Conservation (phyloP, 768 basidiomycete genomes). For the Russula earlei region DNA sequence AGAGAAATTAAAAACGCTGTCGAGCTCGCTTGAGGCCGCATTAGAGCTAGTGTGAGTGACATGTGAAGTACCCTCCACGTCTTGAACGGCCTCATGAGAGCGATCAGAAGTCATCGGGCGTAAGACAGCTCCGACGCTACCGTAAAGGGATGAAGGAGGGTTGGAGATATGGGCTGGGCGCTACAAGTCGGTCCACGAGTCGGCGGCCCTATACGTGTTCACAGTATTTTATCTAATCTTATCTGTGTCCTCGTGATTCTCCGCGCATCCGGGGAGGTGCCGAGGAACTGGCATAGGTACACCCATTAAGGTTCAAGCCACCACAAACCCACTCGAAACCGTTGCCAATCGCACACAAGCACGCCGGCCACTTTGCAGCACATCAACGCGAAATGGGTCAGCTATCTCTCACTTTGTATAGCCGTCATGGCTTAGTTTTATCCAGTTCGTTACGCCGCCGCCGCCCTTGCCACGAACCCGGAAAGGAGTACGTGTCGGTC, state of each 20-base stretch:
- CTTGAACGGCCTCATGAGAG: constrained; percentile 8
- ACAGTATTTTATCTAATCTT: constrained; percentile 8
- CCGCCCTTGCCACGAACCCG: constrained; percentile 79
- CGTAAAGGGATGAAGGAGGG: neutral
- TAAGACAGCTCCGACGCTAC: neutral
- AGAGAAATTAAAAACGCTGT: constrained; percentile 13
- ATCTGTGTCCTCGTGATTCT: neutral
- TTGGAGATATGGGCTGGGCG: neutral
- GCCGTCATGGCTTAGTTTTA: neutral
- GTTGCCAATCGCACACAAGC: neutral
- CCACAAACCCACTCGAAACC: too few relatives aligned
- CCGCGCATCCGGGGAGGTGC: neutral
- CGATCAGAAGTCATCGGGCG: constrained; percentile 6
- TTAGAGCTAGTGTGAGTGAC: neutral
- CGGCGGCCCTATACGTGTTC: too few relatives aligned
- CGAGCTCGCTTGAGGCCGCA: neutral
- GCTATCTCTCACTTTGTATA: neutral
- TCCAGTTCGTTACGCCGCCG: constrained; percentile 89
- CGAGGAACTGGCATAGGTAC: constrained; percentile 9
- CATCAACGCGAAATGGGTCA: constrained; percentile 34
- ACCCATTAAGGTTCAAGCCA: constrained; percentile 18
- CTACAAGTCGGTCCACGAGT: neutral
- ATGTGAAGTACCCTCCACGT: neutral
- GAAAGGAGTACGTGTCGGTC: constrained; percentile 71
- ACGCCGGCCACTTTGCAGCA: constrained; percentile 21